Evolutionary conservation across 129 eudicot species (phyloP).

Genomic region (Ambrosia trifida): DNA sequence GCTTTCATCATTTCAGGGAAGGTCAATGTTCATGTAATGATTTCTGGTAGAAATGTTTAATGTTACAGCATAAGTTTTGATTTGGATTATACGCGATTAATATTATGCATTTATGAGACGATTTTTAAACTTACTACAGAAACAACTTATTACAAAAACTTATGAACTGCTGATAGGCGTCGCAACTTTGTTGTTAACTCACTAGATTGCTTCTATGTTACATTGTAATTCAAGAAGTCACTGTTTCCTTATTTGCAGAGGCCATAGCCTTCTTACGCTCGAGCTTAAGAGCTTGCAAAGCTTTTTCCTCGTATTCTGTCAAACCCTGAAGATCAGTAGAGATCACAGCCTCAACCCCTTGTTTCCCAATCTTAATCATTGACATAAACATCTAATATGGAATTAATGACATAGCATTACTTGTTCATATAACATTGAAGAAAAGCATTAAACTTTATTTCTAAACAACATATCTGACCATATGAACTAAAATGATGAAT

Average conservation of each 20-base stretch:
- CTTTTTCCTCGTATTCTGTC: constrained; percentile 73
- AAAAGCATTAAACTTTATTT: too few relatives aligned
- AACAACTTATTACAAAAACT: constrained; percentile 14
- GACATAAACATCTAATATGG: too few relatives aligned
- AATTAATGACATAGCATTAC: too few relatives aligned
- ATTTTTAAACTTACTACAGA: constrained; percentile 14
- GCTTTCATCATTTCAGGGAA: constrained; percentile 69
- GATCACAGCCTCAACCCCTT: constrained; percentile 73
- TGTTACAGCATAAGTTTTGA: not conserved
- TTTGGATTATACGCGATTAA: not conserved
- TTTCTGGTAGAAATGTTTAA: constrained; percentile 40
- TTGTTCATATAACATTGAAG: too few relatives aligned
- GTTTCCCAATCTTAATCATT: constrained; percentile 67
- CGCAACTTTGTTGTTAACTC: constrained; percentile 29
- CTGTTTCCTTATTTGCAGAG: constrained; percentile 64
- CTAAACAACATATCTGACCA: too few relatives aligned
- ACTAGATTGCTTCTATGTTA: constrained; percentile 10
- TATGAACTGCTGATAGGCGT: not conserved
- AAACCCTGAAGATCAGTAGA: constrained; percentile 68
- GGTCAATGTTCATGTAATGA: constrained; percentile 80
- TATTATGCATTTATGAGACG: not conserved
- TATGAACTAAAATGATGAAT: too few relatives aligned
- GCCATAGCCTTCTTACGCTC: constrained; percentile 79
- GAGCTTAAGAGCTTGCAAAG: constrained; percentile 63
- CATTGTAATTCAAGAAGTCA: constrained; percentile 47